Conservation (phyloP, 306 rosid genomes). For the Vigna hirtella region DNA sequence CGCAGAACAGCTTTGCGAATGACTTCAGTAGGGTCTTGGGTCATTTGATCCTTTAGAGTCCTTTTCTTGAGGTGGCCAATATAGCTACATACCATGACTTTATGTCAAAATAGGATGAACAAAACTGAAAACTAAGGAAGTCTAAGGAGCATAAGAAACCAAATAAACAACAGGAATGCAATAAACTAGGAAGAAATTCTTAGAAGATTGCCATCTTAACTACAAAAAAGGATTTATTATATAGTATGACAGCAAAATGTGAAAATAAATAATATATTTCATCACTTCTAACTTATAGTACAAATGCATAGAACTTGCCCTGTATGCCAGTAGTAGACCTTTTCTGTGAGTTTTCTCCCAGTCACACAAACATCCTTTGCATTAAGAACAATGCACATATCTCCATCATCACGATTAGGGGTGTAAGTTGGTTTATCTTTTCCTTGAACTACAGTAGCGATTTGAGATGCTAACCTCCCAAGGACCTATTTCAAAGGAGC, state of each 20-base stretch:
- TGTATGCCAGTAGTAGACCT: slow-evolving; percentile 94
- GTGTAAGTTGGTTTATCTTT: slow-evolving; percentile 94
- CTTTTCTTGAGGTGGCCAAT: slow-evolving; percentile 89
- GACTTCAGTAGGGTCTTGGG: slow-evolving; percentile 92
- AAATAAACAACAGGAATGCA: slow-evolving; percentile 22
- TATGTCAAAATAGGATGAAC: slow-evolving; percentile 42
- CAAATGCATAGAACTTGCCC: slow-evolving; percentile 62
- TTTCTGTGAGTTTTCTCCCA: slow-evolving; percentile 88
- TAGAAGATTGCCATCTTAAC: slow-evolving; percentile 29
- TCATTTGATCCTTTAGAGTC: slow-evolving; percentile 85
- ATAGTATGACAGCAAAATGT: slow-evolving; percentile 14
- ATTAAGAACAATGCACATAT: slow-evolving; percentile 94
- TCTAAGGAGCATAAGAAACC: slow-evolving; percentile 31
- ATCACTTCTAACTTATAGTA: slow-evolving; percentile 9
- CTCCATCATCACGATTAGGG: slow-evolving; percentile 94
- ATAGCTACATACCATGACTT: slow-evolving; percentile 65
- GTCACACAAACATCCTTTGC: slow-evolving; percentile 89
- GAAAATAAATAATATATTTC: slow-evolving; percentile 1
- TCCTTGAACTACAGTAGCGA: slow-evolving; percentile 91
- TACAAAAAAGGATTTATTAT: slow-evolving; percentile 33
- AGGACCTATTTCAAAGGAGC: slow-evolving; percentile 62
- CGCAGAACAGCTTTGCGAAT: slow-evolving; percentile 95
- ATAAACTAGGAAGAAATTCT: slow-evolving; percentile 1
- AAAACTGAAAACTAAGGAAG: slow-evolving; percentile 23
- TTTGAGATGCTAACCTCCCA: slow-evolving; percentile 95